These are phyloP conservation scores for Mariannaea sp. DNA, from an alignment of 2,329 filamentous ascomycete species.

Conservation along the genomic window DNA sequence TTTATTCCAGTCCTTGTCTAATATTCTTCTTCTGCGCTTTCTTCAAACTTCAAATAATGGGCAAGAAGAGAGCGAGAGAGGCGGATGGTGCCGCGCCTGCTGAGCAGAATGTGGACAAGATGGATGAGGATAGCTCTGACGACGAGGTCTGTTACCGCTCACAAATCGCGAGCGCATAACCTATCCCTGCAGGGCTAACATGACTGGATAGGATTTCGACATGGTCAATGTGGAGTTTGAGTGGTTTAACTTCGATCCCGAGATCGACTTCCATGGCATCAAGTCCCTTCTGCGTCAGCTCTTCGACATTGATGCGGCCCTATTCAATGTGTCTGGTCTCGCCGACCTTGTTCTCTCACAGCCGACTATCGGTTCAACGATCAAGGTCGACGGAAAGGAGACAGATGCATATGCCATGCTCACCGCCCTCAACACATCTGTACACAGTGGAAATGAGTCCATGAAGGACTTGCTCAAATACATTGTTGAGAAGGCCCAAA, in stretches of 20 bases:
- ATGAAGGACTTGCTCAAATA: conserved; percentile 75
- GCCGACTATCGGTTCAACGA: conserved; percentile 85
- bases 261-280: conserved; percentile 92
- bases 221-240: conserved; percentile 97
- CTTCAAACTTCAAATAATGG: conserved; percentile 43
- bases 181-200: conserved; percentile 22
- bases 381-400: conserved; percentile 95
- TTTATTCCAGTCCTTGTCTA: not conserved
- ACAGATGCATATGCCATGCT: conserved; percentile 92
- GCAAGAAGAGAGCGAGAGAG: conserved; percentile 56
- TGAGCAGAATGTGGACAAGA: conserved; percentile 53
- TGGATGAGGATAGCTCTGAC: conserved; percentile 58
- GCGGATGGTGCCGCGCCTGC: conserved; percentile 46
- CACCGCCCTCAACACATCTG: conserved; percentile 80
- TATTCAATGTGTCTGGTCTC: conserved; percentile 87
- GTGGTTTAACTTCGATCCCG: conserved; percentile 93
- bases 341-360: conserved; percentile 87
- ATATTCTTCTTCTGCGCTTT: not conserved
- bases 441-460: conserved; percentile 76
- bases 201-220: conserved; percentile 76
- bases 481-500: conserved; percentile 61
- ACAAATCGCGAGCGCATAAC: conserved; percentile 13
- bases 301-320: conserved; percentile 82
- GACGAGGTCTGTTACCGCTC: conserved; percentile 52
- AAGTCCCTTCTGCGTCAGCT: conserved; percentile 90